Percentiles rank a stretch among this genome's conserved stretches.
Evolutionary conservation across 768 basidiomycete genomes (phyloP).

Genomic region (Podaxis sp.): DNA sequence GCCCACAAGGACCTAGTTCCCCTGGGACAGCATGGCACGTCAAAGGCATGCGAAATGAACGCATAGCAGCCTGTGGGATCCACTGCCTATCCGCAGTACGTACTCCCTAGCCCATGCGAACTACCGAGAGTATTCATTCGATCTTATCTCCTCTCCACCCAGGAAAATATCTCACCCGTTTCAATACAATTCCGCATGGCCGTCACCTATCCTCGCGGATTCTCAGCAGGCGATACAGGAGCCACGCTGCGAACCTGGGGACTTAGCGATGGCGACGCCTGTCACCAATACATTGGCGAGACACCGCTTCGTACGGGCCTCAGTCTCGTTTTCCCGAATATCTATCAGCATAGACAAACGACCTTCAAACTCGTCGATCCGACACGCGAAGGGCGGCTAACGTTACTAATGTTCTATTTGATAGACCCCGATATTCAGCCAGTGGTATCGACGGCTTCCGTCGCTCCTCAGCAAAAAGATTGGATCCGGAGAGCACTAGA

Average conservation of each 20-base stretch:
- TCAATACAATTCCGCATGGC: conserved; percentile 51
- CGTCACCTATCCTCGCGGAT: conserved; percentile 44
- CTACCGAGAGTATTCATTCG: conserved; percentile 5
- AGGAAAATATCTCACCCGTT: conserved; percentile 45
- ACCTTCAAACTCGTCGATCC: conserved; percentile 41
- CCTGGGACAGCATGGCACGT: conserved; percentile 45
- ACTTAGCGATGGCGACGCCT: conserved; percentile 42
- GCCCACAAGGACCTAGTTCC: conserved; percentile 32
- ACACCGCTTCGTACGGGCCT: conserved; percentile 36
- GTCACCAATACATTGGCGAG: conserved; percentile 47
- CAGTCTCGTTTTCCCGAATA: conserved; percentile 52
- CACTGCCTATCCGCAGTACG: conserved; percentile 42
- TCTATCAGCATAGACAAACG: conserved; percentile 49
- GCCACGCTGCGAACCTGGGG: conserved; percentile 53
- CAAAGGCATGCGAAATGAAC: conserved; percentile 53
- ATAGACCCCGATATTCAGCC: conserved; percentile 44
- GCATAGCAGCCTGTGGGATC: conserved; percentile 46
- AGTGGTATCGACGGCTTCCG: conserved; percentile 41
- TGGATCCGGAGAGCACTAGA: conserved; percentile 43
- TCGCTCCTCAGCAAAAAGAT: conserved; percentile 50
- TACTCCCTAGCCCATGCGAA: not conserved
- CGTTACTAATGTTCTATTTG: conserved; percentile 46
- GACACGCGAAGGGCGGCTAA: conserved; percentile 40
- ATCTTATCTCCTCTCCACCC: not conserved
- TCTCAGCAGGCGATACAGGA: conserved; percentile 43